Percentiles rank a stretch among this genome's conserved stretches.
phyloP scores from a whole-genome alignment of 768 basidiomycete species.

The Mycena floridula region DNA sequence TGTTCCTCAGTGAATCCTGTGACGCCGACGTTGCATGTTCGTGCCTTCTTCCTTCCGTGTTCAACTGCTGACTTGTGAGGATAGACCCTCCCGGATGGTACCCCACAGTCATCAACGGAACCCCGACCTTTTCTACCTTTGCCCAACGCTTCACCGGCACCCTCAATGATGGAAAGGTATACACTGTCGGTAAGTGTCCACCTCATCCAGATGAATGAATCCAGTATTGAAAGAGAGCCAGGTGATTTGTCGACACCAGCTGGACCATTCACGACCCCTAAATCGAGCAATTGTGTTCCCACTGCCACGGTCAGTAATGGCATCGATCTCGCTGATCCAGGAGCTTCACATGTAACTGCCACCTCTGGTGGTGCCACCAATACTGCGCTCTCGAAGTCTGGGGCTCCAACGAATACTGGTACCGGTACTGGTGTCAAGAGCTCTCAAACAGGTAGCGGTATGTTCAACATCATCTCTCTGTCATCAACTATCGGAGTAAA shows the following conservation, averaged over 20 bases:
- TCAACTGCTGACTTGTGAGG: background rate
- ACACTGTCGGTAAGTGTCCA: slow-evolving; percentile 30
- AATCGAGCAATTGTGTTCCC: slow-evolving; percentile 34
- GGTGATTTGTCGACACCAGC: slow-evolving; percentile 28
- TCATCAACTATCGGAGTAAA: too few relatives aligned
- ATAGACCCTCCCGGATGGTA: slow-evolving; percentile 41
- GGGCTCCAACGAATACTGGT: too few relatives aligned
- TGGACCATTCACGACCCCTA: slow-evolving; percentile 27
- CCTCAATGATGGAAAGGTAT: slow-evolving; percentile 21
- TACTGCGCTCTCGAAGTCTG: too few relatives aligned
- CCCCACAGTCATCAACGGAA: slow-evolving; percentile 31
- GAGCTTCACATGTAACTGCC: too few relatives aligned
- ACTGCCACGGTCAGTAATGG: slow-evolving; percentile 32
- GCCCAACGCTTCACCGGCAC: slow-evolving; percentile 37
- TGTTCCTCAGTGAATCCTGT: slow-evolving; percentile 28
- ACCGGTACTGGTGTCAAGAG: too few relatives aligned
- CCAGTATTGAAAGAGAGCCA: background rate
- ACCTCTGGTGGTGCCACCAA: too few relatives aligned
- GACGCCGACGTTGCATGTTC: slow-evolving; percentile 39
- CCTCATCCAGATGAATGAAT: background rate
- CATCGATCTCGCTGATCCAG: too few relatives aligned
- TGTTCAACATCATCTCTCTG: too few relatives aligned
- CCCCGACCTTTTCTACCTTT: slow-evolving; percentile 34
- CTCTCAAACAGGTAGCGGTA: too few relatives aligned
- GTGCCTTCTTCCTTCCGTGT: slow-evolving; percentile 4